Percentiles rank a stretch among this genome's conserved stretches.
Evolutionary conservation across 345 rosid species (phyloP).

Genomic region (Brassica rapa): DNA sequence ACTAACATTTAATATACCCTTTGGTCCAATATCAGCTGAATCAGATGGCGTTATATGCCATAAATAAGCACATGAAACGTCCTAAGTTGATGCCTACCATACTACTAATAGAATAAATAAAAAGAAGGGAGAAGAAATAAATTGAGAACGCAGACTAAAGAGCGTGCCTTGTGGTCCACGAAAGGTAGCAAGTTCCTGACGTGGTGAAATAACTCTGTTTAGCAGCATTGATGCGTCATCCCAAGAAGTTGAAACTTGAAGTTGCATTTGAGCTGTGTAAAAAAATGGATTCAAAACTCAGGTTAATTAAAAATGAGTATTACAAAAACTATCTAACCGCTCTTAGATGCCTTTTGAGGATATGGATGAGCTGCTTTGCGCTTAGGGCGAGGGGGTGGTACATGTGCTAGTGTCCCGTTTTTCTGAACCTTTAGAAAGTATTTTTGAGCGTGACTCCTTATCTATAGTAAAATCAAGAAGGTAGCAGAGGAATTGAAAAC

Average conservation of each 20-base stretch:
- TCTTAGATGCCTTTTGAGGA: slow-evolving; percentile 91
- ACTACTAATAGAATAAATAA: too few relatives aligned
- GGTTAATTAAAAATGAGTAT: neutral
- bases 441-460: slow-evolving; percentile 97
- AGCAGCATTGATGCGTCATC: slow-evolving; percentile 64
- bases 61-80: slow-evolving; percentile 68
- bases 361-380: slow-evolving; percentile 96
- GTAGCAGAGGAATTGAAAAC: neutral
- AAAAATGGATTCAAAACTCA: slow-evolving; percentile 19
- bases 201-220: slow-evolving; percentile 49
- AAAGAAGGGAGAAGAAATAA: slow-evolving; percentile 1
- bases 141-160: slow-evolving; percentile 30
- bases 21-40: slow-evolving; percentile 95
- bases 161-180: slow-evolving; percentile 61
- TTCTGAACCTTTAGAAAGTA: slow-evolving; percentile 95
- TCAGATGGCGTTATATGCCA: slow-evolving; percentile 65
- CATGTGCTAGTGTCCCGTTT: slow-evolving; percentile 87
- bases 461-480: slow-evolving; percentile 47
- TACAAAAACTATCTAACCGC: slow-evolving; percentile 49
- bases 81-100: slow-evolving; percentile 1
- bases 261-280: slow-evolving; percentile 53
- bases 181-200: slow-evolving; percentile 50
- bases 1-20: slow-evolving; percentile 41
- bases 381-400: slow-evolving; percentile 96
- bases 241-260: slow-evolving; percentile 67